Evolutionary conservation across 1,284 basidiomycete species (phyloP), one percentile per base, ranked within the genome.

Genomic region (Porodaedalea pini): DNA sequence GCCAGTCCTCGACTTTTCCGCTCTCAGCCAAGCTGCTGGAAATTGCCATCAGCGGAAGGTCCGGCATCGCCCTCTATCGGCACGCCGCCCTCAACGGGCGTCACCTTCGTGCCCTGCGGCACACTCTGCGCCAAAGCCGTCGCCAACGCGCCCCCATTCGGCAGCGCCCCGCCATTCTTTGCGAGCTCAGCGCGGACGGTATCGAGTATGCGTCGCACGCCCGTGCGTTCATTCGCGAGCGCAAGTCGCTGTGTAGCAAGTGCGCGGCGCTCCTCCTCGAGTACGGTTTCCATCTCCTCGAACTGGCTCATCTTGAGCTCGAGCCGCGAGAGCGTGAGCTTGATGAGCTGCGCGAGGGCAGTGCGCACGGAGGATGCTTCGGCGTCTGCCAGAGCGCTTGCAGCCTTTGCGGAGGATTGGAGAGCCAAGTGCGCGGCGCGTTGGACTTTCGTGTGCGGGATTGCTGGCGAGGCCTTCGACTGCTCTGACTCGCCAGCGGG

Each of bases 271-370:
- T 98, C 94, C 58, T 91, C 86, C 69, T 97, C 94, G 43, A 98
- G 76, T 19, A 93, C 76, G 52, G 90, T 86, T 70, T 98, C 94
- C 53, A 98, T 78, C 68, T 92, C 86, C 69, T 96, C 94, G 67
- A 97, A 97, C 70, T 94, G 90, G 2, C 81, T 73, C 80, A 94
- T 90, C 78, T 98, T 97, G 61, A 95, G 77, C 69, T 98, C 94
- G 50, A 99, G 84, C 72, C 98, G 98, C 17, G 86, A 87, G 47
- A 98, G 78, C 57, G 96, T 97, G 29, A 96, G 82, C 67, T 94
- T 90, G 72, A 98, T 91, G 57, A 98, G 81, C 49, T 87, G 83
- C 1, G 90, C 85, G 19, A 98, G 85, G 21, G 95, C 84, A 52
- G 82, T 79, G 48, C 87, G 85, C 62, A 98, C 90, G 55, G 92